Evolutionary conservation across 148 eudicot genomes (phyloP).

Genomic region (Rhododendron vialii): DNA sequence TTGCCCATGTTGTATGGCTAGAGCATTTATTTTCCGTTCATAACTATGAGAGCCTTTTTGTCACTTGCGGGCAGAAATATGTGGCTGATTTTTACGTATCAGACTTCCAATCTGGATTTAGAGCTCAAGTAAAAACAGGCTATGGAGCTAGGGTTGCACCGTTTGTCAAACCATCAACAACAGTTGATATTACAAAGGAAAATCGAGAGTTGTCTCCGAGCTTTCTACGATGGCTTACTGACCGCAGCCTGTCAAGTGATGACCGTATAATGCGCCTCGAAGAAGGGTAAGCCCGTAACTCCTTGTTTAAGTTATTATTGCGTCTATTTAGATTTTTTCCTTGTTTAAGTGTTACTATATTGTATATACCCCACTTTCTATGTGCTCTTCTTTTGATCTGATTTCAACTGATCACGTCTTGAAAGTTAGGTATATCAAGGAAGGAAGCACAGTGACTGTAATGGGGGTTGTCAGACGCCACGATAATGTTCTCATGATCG

Average conservation of each 20-base stretch:
- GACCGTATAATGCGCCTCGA: constrained; percentile 86
- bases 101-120: constrained; percentile 83
- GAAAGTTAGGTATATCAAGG: constrained; percentile 70
- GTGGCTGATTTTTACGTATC: constrained; percentile 91
- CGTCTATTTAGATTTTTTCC: background rate
- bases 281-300: constrained; percentile 67
- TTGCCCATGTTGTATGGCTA: background rate
- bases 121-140: constrained; percentile 91
- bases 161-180: constrained; percentile 62
- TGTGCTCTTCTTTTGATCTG: background rate
- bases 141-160: constrained; percentile 87
- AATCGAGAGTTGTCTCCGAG: constrained; percentile 69
- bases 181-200: constrained; percentile 62
- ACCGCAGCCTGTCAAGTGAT: constrained; percentile 81
- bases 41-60: constrained; percentile 1
- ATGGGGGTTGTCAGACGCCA: constrained; percentile 82
- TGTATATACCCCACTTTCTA: background rate
- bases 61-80: constrained; percentile 51
- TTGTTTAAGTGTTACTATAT: background rate
- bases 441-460: constrained; percentile 90
- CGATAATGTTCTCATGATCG: constrained; percentile 83
- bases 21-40: background rate
- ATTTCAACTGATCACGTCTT: background rate
- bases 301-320: background rate
- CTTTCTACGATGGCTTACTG: constrained; percentile 82